Conservation (phyloP, 164 flowering plant species). For the Protea cynaroides region DNA sequence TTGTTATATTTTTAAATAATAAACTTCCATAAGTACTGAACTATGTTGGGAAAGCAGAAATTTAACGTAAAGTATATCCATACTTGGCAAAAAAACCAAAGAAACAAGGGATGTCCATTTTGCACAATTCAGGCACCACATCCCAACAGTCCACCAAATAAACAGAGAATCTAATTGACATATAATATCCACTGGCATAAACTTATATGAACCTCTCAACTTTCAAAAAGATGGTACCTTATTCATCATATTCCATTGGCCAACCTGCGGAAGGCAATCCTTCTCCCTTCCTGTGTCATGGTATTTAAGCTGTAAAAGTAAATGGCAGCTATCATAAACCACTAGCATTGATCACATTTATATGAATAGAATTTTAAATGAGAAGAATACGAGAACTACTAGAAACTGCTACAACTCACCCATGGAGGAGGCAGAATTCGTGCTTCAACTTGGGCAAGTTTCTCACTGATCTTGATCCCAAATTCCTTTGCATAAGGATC, state of each 20-base stretch:
- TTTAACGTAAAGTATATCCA: too few species aligned
- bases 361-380: too few species aligned
- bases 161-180: too few species aligned
- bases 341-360: not conserved
- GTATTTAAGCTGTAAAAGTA: constrained; percentile 73
- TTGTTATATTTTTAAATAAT: too few species aligned
- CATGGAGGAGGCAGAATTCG: constrained; percentile 91
- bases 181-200: too few species aligned
- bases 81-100: too few species aligned
- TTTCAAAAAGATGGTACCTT: constrained; percentile 31
- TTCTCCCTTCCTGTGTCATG: constrained; percentile 87
- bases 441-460: constrained; percentile 87
- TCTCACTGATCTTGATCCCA: constrained; percentile 84
- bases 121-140: not conserved
- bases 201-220: not conserved
- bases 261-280: constrained; percentile 87
- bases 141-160: not conserved
- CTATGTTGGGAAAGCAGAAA: too few species aligned
- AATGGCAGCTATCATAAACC: not conserved
- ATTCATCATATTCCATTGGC: constrained; percentile 98
- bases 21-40: too few species aligned
- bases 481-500: constrained; percentile 91
- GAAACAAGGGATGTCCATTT: not conserved
- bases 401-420: constrained; percentile 33
- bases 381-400: too few species aligned